Evolutionary conservation across 2,329 filamentous ascomycete genomes (phyloP).

Genomic region (Hawksworthiomyces lignivorus): DNA sequence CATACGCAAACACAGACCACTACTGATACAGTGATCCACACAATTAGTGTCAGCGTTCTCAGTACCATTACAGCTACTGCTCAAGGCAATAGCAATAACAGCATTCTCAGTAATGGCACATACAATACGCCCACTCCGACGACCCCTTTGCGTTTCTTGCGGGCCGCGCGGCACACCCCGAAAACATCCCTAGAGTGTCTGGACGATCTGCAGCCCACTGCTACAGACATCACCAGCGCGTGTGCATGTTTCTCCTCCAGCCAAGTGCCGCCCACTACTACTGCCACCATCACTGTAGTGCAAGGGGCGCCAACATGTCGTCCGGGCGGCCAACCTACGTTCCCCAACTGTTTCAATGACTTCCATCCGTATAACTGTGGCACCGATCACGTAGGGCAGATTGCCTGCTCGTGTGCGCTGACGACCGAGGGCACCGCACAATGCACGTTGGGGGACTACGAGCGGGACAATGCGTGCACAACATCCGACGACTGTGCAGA

Average conservation of each 20-base stretch:
- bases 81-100: no score
- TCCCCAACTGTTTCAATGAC: slow-evolving; percentile 10
- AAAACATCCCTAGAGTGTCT: slow-evolving; percentile 9
- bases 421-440: slow-evolving; percentile 9
- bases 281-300: slow-evolving; percentile 2
- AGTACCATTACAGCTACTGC: no score
- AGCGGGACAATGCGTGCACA: slow-evolving; percentile 10
- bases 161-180: neutral
- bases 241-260: slow-evolving; percentile 9
- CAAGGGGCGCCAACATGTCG: slow-evolving; percentile 7
- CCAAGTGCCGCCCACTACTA: slow-evolving; percentile 3
- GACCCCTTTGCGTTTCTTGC: no score
- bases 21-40: neutral
- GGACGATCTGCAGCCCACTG: slow-evolving; percentile 8
- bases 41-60: slow-evolving; percentile 1
- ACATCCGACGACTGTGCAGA: slow-evolving; percentile 8
- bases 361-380: slow-evolving; percentile 13
- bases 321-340: slow-evolving; percentile 9
- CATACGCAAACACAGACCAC: slow-evolving; percentile 1
- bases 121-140: no score
- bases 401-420: slow-evolving; percentile 10
- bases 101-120: no score
- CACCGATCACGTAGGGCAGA: slow-evolving; percentile 6
- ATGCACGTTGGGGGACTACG: slow-evolving; percentile 12
- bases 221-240: slow-evolving; percentile 6